phyloP scores from a whole-genome alignment of 495 filamentous ascomycete species.

The Penicillium roqueforti region DNA sequence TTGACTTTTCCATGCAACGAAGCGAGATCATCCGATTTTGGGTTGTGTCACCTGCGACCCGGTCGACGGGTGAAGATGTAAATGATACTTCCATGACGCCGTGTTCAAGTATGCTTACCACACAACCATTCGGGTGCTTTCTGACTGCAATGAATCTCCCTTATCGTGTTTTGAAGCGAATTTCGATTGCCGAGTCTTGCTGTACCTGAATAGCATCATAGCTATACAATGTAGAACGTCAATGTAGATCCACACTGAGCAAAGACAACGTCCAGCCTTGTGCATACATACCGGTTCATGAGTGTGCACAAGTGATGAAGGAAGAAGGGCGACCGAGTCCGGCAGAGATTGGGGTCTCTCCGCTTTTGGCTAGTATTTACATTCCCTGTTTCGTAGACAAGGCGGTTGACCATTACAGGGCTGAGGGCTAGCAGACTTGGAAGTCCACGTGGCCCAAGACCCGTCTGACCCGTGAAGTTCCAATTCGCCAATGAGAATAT shows the following conservation, averaged over 20 bases:
- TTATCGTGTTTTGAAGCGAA: slow-evolving; percentile 7
- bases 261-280: not conserved
- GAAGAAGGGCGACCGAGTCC: not conserved
- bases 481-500: not conserved
- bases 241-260: not conserved
- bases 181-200: not conserved
- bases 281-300: not conserved
- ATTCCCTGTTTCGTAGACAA: not conserved
- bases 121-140: slow-evolving; percentile 15
- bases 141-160: slow-evolving; percentile 12
- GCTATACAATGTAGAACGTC: not conserved
- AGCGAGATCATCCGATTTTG: slow-evolving; percentile 25
- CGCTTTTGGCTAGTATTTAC: not conserved
- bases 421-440: not conserved
- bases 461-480: not conserved
- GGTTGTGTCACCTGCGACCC: slow-evolving; percentile 26
- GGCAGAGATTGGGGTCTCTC: not conserved
- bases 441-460: not conserved
- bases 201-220: too few species aligned
- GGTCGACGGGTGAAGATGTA: slow-evolving; percentile 42
- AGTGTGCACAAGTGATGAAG: not conserved
- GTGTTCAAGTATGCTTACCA: slow-evolving; percentile 36
- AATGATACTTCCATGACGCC: slow-evolving; percentile 44
- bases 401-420: not conserved
- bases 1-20: slow-evolving; percentile 31